Percentiles rank a stretch among this genome's conserved stretches.
Conservation (phyloP, 257 asterid genomes). For the Eustoma russellianum region DNA sequence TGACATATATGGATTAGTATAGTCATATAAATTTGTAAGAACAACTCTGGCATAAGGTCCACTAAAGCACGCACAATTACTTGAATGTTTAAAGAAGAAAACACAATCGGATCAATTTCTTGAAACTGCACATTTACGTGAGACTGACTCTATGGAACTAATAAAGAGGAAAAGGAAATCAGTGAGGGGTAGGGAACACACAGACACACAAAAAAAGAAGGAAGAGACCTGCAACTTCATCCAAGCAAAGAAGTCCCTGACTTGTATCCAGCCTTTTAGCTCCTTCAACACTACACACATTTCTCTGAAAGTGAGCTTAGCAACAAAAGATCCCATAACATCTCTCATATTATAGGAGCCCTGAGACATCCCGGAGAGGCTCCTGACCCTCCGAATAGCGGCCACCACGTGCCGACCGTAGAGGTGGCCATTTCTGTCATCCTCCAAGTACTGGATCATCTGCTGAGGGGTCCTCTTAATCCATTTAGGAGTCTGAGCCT, state of each 20-base stretch:
- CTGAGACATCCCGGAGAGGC: conserved; percentile 48
- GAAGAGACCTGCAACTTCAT: conserved; percentile 83
- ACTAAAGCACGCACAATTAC: too few species aligned
- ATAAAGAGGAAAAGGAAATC: too few species aligned
- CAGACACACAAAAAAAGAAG: not conserved
- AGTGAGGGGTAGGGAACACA: too few species aligned
- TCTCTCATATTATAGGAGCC: conserved; percentile 76
- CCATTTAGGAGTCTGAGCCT: conserved; percentile 82
- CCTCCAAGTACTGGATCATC: conserved; percentile 80
- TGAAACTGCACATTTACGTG: too few species aligned
- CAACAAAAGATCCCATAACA: conserved; percentile 73
- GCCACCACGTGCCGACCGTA: conserved; percentile 87
- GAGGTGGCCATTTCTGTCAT: conserved; percentile 78
- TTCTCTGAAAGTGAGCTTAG: conserved; percentile 79
- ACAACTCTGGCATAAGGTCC: too few species aligned
- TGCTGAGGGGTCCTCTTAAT: conserved; percentile 85
- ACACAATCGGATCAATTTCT: too few species aligned
- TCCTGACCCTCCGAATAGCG: conserved; percentile 75
- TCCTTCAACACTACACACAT: conserved; percentile 95
- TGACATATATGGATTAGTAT: too few species aligned
- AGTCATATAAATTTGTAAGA: too few species aligned
- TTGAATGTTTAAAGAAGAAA: too few species aligned
- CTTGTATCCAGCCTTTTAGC: conserved; percentile 89
- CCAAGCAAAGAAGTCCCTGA: conserved; percentile 82
- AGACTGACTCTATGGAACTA: too few species aligned